These are phyloP conservation scores for Moesziomyces globuligerus DNA, from an alignment of 1,284 basidiomycete genomes.

Conservation along the genomic window DNA sequence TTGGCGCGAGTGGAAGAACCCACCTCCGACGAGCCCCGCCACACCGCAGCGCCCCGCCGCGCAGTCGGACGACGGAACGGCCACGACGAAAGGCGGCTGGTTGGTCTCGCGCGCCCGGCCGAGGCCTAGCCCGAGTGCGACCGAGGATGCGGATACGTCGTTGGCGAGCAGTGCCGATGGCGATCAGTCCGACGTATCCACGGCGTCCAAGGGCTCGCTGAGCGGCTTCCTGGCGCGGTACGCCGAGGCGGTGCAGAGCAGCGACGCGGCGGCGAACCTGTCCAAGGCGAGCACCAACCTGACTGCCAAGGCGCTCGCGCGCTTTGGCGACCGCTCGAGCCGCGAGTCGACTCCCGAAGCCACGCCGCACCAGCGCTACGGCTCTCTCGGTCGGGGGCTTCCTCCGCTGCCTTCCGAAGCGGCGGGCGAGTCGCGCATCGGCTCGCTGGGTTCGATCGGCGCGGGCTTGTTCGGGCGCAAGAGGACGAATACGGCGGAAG, in stretches of 20 bases:
- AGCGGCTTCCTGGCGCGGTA: conserved; percentile 50
- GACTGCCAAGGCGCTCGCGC: conserved; percentile 59
- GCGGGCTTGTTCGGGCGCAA: conserved; percentile 39
- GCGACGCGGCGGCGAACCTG: conserved; percentile 62
- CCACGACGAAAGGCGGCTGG: conserved; percentile 38
- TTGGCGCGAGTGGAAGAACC: conserved; percentile 38
- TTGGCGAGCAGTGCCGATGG: conserved; percentile 20
- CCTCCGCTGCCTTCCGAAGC: conserved; percentile 3
- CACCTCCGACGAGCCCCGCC: conserved; percentile 1
- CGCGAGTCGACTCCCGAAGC: conserved; percentile 45
- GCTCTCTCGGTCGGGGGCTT: conserved; percentile 17
- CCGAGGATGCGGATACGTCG: conserved; percentile 28
- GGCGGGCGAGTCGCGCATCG: conserved; percentile 13
- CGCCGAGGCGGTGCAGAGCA: conserved; percentile 61
- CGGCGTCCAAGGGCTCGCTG: conserved; percentile 26
- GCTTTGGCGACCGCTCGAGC: conserved; percentile 43
- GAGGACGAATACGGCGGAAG: conserved; percentile 21
- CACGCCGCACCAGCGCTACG: conserved; percentile 7
- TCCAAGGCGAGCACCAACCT: conserved; percentile 64
- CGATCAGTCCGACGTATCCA: conserved; percentile 18
- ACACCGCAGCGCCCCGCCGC: background rate
- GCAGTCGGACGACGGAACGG: conserved; percentile 1
- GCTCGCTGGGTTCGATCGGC: conserved; percentile 38
- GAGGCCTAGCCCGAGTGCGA: conserved; percentile 4
- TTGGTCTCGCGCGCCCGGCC: conserved; percentile 26